Evolutionary conservation across 2,329 filamentous ascomycete genomes (phyloP).

Genomic region (Neoarthrinium moseri): DNA sequence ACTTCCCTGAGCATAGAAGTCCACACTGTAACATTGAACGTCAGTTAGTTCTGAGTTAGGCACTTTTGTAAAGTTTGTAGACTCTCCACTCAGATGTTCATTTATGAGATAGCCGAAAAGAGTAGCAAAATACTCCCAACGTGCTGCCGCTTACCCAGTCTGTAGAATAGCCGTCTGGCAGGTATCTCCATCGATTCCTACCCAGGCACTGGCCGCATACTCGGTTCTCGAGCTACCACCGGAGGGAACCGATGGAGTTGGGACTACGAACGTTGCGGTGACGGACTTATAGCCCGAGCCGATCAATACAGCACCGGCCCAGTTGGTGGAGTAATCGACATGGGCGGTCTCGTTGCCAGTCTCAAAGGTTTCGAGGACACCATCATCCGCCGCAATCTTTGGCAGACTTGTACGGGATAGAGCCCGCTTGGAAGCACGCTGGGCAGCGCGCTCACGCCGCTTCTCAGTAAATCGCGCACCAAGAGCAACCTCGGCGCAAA

Average conservation of each 20-base stretch:
- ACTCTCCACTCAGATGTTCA: no score
- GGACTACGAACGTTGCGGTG: constrained; percentile 52
- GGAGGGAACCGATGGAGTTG: constrained; percentile 37
- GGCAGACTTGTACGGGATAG: constrained; percentile 19
- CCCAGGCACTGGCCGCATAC: constrained; percentile 47
- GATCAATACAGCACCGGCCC: constrained; percentile 57
- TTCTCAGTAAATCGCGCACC: constrained; percentile 44
- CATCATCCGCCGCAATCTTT: background rate
- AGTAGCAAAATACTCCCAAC: no score
- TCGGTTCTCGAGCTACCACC: constrained; percentile 31
- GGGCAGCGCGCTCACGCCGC: constrained; percentile 33
- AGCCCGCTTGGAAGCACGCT: constrained; percentile 24
- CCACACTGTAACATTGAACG: constrained; percentile 31
- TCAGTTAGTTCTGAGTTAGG: no score
- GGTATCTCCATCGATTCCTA: constrained; percentile 61
- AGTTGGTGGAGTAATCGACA: constrained; percentile 54
- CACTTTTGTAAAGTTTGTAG: no score
- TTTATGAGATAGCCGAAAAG: no score
- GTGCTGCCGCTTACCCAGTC: no score
- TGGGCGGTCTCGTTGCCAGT: constrained; percentile 20
- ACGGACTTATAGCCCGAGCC: constrained; percentile 51
- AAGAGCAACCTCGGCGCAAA: constrained; percentile 39
- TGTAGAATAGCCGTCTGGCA: constrained; percentile 54
- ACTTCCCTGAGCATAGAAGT: constrained; percentile 48
- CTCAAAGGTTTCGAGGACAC: background rate